These are phyloP conservation scores for Samsoniella hepiali DNA, from an alignment of 2,329 filamentous ascomycete genomes.

Conservation along the genomic window DNA sequence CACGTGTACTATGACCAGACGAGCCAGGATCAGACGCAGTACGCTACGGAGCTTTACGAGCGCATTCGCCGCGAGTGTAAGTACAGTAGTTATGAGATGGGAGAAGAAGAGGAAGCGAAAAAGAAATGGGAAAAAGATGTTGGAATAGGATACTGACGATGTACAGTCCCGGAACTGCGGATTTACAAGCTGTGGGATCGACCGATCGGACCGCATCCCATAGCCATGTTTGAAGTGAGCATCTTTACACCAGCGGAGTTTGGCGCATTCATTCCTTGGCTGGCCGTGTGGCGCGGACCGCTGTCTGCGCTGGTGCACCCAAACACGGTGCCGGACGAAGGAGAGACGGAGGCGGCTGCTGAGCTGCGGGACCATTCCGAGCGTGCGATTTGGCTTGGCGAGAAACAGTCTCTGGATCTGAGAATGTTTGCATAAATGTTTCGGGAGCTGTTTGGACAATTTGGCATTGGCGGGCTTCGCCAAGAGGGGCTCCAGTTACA, in stretches of 20 bases:
- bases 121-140: not conserved
- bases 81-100: constrained; percentile 23
- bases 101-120: not conserved
- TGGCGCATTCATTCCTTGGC: constrained; percentile 83
- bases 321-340: constrained; percentile 60
- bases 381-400: constrained; percentile 71
- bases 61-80: constrained; percentile 76
- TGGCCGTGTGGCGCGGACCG: constrained; percentile 76
- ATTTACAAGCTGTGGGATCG: constrained; percentile 75
- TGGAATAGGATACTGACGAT: constrained; percentile 6
- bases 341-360: constrained; percentile 27
- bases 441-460: not conserved
- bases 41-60: constrained; percentile 71
- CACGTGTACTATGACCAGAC: constrained; percentile 79
- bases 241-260: constrained; percentile 83
- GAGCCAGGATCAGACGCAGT: constrained; percentile 60
- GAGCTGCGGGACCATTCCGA: constrained; percentile 60
- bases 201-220: constrained; percentile 76
- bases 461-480: constrained; percentile 3
- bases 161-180: constrained; percentile 73
- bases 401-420: constrained; percentile 47
- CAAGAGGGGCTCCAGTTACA: not conserved
- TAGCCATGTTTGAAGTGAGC: constrained; percentile 93
- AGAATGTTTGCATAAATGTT: not conserved
- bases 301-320: constrained; percentile 78